Base-by-base conservation (phyloP, 169 alveolate species). In the Cytauxzoon felis region DNA sequence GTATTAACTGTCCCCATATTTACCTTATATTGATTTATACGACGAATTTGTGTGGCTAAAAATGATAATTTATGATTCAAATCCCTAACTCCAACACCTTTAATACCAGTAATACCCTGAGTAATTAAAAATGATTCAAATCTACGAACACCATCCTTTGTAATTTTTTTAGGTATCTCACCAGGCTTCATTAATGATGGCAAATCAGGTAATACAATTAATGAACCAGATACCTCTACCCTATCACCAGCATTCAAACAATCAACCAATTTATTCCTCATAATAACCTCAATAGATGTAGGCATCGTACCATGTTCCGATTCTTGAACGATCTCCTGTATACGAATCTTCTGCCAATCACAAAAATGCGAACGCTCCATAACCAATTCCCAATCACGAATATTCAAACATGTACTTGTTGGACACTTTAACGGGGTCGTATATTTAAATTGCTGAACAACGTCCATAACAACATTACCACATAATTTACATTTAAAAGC, bases 231-330 rank as follows among this genome's bases (percentile, higher is more conserved):
- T 40, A 94, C 91, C 38, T 85, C 87, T 19, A 94, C 91, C 42
- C 92, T 89, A 80, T 96, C 99, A 26, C 99, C 99, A 7, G 99
- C 98, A 70, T 96, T 95, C 11, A 95, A 96, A 13, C 82, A 69
- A 78, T 95, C 99, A 19, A 94, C 98, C 45, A 93, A 78, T 52
- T 94, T 96, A 57, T 94, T 90, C 45, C 98, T 87, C 57, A 93
- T 79, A 21, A 96, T 93, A 3, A 95, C 95, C 70, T 96, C 98
- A 57, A 96, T 92, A 26, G 96, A 92, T 61, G 98, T 80, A 11
- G 99, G 99, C 97, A 96, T 95, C 9, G 98, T 87, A 3, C 98
- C 98, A 3, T 97, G 92, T 4, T 98, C 97, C 27, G 95, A 92
- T 50, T 94, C 98, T 45, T 86, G 91, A 19, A 97, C 93, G 47